Percentiles rank a stretch among this genome's conserved stretches.
phyloP scores from a whole-genome alignment of 2,329 filamentous ascomycete genomes.

The Lasiodiplodia theobromae region DNA sequence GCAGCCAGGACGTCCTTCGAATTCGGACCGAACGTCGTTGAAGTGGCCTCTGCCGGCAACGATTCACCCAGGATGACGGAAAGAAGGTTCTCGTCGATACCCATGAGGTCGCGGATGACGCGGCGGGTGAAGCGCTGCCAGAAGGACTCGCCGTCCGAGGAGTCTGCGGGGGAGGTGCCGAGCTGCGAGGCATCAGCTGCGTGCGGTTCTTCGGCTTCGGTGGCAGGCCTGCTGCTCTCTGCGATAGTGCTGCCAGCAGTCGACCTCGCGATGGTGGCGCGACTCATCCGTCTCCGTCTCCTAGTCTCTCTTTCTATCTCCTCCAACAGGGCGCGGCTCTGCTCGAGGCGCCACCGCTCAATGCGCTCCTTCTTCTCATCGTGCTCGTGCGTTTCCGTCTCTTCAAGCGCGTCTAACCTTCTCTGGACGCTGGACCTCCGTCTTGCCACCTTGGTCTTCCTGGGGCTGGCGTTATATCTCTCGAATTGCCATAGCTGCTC shows the following conservation, averaged over 20 bases:
- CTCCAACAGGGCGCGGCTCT: slow-evolving; percentile 83
- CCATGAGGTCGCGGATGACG: slow-evolving; percentile 87
- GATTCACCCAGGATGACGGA: slow-evolving; percentile 87
- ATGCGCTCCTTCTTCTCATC: slow-evolving; percentile 81
- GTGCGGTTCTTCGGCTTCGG: background rate
- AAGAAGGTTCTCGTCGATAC: slow-evolving; percentile 84
- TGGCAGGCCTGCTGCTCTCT: slow-evolving; percentile 19
- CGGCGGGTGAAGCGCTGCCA: slow-evolving; percentile 83
- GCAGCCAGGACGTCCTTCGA: slow-evolving; percentile 36
- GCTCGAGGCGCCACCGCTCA: slow-evolving; percentile 90
- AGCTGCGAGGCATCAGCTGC: slow-evolving; percentile 46
- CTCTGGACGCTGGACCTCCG: slow-evolving; percentile 65
- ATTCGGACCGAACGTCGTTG: slow-evolving; percentile 15
- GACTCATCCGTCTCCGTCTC: slow-evolving; percentile 68
- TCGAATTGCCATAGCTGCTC: slow-evolving; percentile 92
- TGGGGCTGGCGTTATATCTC: slow-evolving; percentile 75
- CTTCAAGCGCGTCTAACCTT: slow-evolving; percentile 62
- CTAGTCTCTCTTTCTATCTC: slow-evolving; percentile 89
- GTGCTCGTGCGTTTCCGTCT: slow-evolving; percentile 63
- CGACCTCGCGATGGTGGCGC: slow-evolving; percentile 55
- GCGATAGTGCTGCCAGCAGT: slow-evolving; percentile 4
- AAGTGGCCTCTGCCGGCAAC: slow-evolving; percentile 59
- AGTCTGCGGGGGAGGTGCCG: slow-evolving; percentile 45
- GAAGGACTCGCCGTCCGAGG: slow-evolving; percentile 69
- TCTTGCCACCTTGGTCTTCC: slow-evolving; percentile 56